Evolutionary conservation across 129 eudicot genomes (phyloP).

Genomic region (Tagetes patula): DNA sequence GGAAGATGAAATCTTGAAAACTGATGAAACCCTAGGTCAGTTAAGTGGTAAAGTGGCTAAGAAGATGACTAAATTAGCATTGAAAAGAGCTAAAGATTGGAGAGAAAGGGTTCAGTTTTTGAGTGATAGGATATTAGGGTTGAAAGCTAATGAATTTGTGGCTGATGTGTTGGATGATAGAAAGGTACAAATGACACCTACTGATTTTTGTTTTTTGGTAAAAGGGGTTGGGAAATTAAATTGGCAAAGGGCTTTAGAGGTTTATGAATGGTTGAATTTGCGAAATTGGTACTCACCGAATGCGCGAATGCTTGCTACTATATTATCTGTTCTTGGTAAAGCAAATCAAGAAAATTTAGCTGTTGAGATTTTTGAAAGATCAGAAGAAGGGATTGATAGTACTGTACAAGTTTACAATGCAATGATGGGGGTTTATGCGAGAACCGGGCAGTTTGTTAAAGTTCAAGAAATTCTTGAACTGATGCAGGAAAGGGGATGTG

Average conservation of each 20-base stretch:
- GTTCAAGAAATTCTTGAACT: conserved; percentile 74
- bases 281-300: conserved; percentile 76
- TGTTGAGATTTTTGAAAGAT: conserved; percentile 73
- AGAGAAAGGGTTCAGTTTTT: conserved; percentile 72
- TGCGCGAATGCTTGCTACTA: conserved; percentile 82
- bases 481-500: conserved; percentile 76
- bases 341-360: conserved; percentile 90
- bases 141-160: conserved; percentile 70
- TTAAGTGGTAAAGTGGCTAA: conserved; percentile 56
- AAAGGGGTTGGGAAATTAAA: conserved; percentile 75
- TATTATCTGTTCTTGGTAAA: conserved; percentile 82
- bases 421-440: conserved; percentile 98
- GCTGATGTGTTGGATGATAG: conserved; percentile 88
- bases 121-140: conserved; percentile 67
- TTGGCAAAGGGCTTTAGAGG: conserved; percentile 94
- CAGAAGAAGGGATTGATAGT: conserved; percentile 55
- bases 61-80: conserved; percentile 79
- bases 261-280: conserved; percentile 87
- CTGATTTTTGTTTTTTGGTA: conserved; percentile 87
- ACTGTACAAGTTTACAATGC: conserved; percentile 90
- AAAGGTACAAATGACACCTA: conserved; percentile 87
- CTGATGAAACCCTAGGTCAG: conserved; percentile 55
- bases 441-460: conserved; percentile 66
- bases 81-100: conserved; percentile 91
- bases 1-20: conserved; percentile 19